Base-by-base conservation (phyloP, 2,329 filamentous ascomycete species). In the Pestalotiopsis sp. region DNA sequence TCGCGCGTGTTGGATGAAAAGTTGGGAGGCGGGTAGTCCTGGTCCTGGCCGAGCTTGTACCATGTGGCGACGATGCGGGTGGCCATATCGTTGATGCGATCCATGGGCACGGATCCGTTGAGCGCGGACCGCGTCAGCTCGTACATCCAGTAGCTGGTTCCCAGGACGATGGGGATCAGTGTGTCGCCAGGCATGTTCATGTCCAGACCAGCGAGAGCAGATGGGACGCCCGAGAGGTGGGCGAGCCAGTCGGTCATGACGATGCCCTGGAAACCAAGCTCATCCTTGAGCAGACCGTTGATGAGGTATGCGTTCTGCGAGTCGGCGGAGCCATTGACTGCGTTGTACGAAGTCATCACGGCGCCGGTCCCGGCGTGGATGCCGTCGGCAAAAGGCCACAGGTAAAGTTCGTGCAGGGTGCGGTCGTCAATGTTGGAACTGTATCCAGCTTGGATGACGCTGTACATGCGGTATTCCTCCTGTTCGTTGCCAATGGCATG, bases 321-420 rank as follows among this genome's bases (percentile, higher is more conserved):
- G 4, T 85, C 84, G 17, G 91, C 88, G 0, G 88, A 90, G 64
- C 89, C 88, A 74, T 93, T 92, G 67, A 92, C 83, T 74, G 88
- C 89, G 76, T 93, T 92, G 73, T 97, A 97, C 1, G 90, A 88
- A 77, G 93, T 94, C 94, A 97, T 97, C 66, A 97, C 84, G 7
- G 91, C 91, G 1, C 89, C 92, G 4, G 94, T 93, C 31, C 93
- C 93, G 13, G 92, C 93, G 70, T 87, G 88, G 59, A 97, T 86
- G 7, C 90, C 91, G 72, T 95, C 90, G 0, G 90, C 90, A 77
- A 95, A 95, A 0, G 93, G 93, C 93, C 93, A 95, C 0, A 89
- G 85, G 72, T 94, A 95, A 1, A 94, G 80, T 78, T 95, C 92
- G 74, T 94, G 90, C 68, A 92, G 13, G 1, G 76, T 72, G 52